Evolutionary conservation across 2,329 filamentous ascomycete species (phyloP), one percentile per base, ranked within the genome.

Genomic region (Alternaria conjuncta): DNA sequence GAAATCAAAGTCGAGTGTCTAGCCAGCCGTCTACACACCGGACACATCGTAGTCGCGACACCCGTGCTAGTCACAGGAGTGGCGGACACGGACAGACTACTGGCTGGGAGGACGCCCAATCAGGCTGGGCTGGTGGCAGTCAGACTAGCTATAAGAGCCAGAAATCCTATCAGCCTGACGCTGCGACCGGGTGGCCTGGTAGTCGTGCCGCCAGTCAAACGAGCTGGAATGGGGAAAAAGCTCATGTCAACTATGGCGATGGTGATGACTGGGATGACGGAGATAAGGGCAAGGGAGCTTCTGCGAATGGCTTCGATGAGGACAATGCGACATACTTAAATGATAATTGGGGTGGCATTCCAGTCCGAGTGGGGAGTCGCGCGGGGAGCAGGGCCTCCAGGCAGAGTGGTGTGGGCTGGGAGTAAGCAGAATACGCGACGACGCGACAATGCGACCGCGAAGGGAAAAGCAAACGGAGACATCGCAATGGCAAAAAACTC

Each of bases 261-360:
- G 63, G 60, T 28, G 61, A 53, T 51, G 59, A 58, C 28, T 47
- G 45, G 46, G 55, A 47, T 26, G 43, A 23, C 20, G 41, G 41
- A 25, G 56, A 30, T 43, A 45, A 46, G 46, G 57, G 50, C 26
- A 49, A 23, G 12, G 32, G 36, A 26, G 57, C 54, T 36, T 66
- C 66, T 50, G 61, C 63, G 21, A 74, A 69, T 55, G 69, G 66
- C 23, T 70, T 66, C 43, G 68, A 71, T 15, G 70, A 72, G 61
- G 61, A 64, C 11, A 68, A 71, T 41, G 68, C 68, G 53, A 72
- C 67, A 30, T 73, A 71, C 66, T 53, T 68, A 20, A 74, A 74
- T 41, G 67, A 68, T 7, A 66, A 58, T 44, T 71, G 66, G 68
- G 66, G 67, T 21, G 67, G 69, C 2, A 57, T 65, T 43, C 65